Base-by-base conservation (phyloP, 495 filamentous ascomycete genomes). In the Pseudoneurospora amorphoporcata region DNA sequence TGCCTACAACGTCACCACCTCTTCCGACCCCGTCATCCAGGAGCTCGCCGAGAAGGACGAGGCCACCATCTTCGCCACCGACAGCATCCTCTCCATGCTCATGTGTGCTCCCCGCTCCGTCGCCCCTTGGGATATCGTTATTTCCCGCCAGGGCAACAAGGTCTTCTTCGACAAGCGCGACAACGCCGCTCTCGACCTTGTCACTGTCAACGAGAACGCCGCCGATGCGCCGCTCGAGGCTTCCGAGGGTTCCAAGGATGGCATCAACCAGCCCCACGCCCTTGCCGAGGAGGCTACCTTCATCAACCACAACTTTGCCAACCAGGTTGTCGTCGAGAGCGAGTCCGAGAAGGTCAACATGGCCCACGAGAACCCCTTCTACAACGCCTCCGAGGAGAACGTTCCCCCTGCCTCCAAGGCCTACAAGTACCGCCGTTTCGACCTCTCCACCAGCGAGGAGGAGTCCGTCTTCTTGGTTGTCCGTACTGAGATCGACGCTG, bases 141-240 rank as follows among this genome's bases (percentile, higher is more conserved):
- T 99, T 74, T 83, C 91, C 70, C 88, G 91, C 76, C 92, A 95
- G 79, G 93, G 92, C 79, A 92, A 94, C 89, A 98, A 98, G 87
- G 88, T 99, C 82, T 99, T 92, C 88, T 91, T 99, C 75, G 95
- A 99, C 87, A 99, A 99, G 89, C 92, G 95, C 71, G 94, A 97
- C 71, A 92, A 92, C 72, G 91, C 93, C 43, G 91, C 90, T 16
- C 86, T 99, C n/a, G 95, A 99, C 84, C 92, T 97, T 87, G 94
- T 98, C 58, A 97, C 93, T 0, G 95, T 98, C 77, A 99, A 99
- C 84, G 95, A 99, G 84, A 99, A 99, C 81, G 95, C 95, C n/a
- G 91, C 92, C 53, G 95, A 99, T 78, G 94, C 96, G 10, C 95
- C 95, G 17, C 84, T 98, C 47, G 95, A 99, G 81, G 85, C 91